A percentile compares a stretch with the other conserved stretches of the same genome.
Evolutionary conservation across 164 flowering plant species (phyloP).

Genomic region (Magnolia changhungtana): DNA sequence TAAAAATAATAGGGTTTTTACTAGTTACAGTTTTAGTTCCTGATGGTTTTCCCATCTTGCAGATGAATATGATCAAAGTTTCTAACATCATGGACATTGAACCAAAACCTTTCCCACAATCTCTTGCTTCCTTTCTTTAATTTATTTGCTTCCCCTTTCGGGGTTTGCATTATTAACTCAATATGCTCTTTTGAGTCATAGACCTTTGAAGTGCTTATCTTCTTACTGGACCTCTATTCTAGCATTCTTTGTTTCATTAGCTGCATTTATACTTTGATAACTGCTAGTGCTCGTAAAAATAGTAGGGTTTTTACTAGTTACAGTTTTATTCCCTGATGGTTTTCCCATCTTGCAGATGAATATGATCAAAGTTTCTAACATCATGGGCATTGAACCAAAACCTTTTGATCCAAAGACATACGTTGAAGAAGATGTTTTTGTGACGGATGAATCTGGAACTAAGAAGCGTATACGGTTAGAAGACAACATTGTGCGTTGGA

Average conservation of each 20-base stretch:
- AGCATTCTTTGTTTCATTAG: not conserved
- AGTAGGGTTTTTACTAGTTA: not conserved
- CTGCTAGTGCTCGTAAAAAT: not conserved
- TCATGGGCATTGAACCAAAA: constrained; percentile 94
- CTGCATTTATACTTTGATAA: not conserved
- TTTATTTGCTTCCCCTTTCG: not conserved
- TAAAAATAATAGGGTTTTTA: not conserved
- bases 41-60: constrained; percentile 24
- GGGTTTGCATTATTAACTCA: too few relatives aligned
- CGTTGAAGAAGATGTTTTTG: constrained; percentile 86
- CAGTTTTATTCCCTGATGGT: not conserved
- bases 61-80: constrained; percentile 94
- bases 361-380: constrained; percentile 93
- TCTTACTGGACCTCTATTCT: not conserved
- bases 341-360: constrained; percentile 65
- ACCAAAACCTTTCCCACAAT: constrained; percentile 35
- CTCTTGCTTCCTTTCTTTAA: not conserved
- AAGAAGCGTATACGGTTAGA: constrained; percentile 89
- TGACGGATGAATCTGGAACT: constrained; percentile 93
- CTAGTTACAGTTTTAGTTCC: not conserved
- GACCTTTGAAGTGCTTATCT: not conserved
- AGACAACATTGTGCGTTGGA: constrained; percentile 94
- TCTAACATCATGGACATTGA: constrained; percentile 99
- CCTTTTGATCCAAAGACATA: constrained; percentile 96
- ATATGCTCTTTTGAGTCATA: not conserved